Evolutionary conservation across 768 basidiomycete genomes (phyloP).

Genomic region (Hortiboletus campestris): DNA sequence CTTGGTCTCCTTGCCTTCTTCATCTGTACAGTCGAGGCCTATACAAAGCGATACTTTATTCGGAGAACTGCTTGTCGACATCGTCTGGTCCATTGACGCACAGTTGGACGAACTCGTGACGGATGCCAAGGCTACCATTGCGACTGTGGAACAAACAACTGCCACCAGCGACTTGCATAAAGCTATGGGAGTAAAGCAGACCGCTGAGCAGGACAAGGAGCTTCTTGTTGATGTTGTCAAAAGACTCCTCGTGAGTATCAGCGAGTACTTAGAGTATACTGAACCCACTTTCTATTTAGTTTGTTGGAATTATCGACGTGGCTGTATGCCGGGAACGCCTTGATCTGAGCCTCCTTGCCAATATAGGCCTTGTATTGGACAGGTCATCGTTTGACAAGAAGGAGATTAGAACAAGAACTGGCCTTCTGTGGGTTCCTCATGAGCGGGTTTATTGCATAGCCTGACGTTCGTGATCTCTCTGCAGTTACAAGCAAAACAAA

Average conservation of each 20-base stretch:
- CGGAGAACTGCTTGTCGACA: conserved; percentile 72
- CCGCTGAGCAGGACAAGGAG: conserved; percentile 63
- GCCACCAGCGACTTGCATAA: conserved; percentile 24
- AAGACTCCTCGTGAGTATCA: conserved; percentile 50
- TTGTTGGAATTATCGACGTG: conserved; percentile 53
- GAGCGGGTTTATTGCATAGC: not conserved
- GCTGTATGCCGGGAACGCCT: conserved; percentile 71
- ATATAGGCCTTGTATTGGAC: conserved; percentile 68
- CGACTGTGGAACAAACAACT: conserved; percentile 26
- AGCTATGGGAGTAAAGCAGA: conserved; percentile 47
- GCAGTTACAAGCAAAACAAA: conserved; percentile 97
- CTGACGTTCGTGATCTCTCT: conserved; percentile 2
- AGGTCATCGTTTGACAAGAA: conserved; percentile 68
- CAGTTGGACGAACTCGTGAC: conserved; percentile 68
- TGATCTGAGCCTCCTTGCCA: conserved; percentile 61
- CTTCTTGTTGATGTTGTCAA: conserved; percentile 57
- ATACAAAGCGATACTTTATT: conserved; percentile 46
- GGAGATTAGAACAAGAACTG: conserved; percentile 77
- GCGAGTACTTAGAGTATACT: not conserved
- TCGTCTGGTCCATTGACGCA: conserved; percentile 78
- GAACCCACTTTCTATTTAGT: conserved; percentile 38
- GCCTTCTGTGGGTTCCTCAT: conserved; percentile 63
- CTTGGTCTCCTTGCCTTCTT: conserved; percentile 62
- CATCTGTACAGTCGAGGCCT: conserved; percentile 40
- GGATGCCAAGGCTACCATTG: conserved; percentile 49